Base-by-base conservation (phyloP, 2,329 filamentous ascomycete genomes). In the Plenodomus lindquistii region DNA sequence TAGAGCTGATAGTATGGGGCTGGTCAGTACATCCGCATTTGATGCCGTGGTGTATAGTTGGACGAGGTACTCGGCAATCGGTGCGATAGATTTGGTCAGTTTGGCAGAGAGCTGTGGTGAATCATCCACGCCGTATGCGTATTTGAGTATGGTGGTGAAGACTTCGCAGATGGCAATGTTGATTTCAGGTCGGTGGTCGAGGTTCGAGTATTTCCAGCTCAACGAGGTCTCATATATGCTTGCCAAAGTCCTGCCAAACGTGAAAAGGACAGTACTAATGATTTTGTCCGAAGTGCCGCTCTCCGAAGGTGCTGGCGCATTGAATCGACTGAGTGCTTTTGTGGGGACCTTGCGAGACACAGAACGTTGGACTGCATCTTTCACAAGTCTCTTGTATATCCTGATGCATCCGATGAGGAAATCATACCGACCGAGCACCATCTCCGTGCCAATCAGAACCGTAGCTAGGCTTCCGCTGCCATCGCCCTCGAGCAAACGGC, bases 171-270 rank as follows among this genome's bases (percentile, higher is more conserved):
- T 83, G 36, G 80, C 79, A 16, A 81, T 79, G 49, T 89, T 83
- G 40, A 97, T 81, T 46, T 85, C 78, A 42, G 85, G 82, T 37
- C 87, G 85, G 57, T 92, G 86, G 20, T 85, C 77, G 10, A 84
- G 79, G 1, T 82, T 80, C 6, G 82, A 79, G 67, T 95, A 97
- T 58, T 86, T 87, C 94, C 93, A 99, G 4, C 86, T 91, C 22
- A 85, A 83, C 31, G 88, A 89, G 70, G 88, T 94, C 73, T 96
- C 91, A 59, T 95, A 87, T 6, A 95, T 83, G 64, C 96, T 91
- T 19, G 95, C 81, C 55, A 90, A 80, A 2, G 86, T 86, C 57
- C 88, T 85, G 6, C 87, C 86, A 61, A 93, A 88, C 3, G 86
- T 85, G 38, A 87, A 77, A 34, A 91, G 78, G 16, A 92, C 85